Evolutionary conservation across 371 early-diverging fungal genomes (phyloP).

Genomic region (Apophysomyces elegans): DNA sequence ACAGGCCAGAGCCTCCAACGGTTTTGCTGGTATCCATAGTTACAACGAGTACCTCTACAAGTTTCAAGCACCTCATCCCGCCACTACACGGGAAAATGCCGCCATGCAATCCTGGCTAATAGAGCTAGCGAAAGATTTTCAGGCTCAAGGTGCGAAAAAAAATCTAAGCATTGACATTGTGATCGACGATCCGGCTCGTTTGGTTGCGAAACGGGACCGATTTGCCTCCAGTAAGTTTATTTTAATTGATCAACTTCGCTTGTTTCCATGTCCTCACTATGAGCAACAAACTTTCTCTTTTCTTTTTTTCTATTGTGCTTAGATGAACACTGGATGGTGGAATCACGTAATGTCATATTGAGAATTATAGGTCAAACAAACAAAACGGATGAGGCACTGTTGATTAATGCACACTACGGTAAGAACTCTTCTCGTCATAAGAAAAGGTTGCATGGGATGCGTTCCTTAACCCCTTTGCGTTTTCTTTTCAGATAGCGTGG

Average conservation of each 20-base stretch:
- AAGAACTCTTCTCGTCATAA: conserved; percentile 14
- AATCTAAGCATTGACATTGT: conserved; percentile 48
- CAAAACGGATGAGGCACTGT: conserved; percentile 32
- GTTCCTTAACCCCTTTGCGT: background rate
- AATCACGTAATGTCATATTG: conserved; percentile 55
- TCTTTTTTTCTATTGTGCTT: too few relatives aligned
- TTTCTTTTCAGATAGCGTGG: conserved; percentile 59
- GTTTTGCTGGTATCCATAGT: conserved; percentile 39
- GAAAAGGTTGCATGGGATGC: too few relatives aligned
- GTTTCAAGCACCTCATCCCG: conserved; percentile 58
- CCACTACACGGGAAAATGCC: conserved; percentile 53
- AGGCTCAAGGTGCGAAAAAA: conserved; percentile 33
- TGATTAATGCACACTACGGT: conserved; percentile 60
- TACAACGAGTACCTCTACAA: conserved; percentile 54
- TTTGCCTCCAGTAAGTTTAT: conserved; percentile 34
- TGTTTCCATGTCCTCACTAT: background rate
- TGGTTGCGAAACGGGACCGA: conserved; percentile 29
- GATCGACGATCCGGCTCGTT: conserved; percentile 39
- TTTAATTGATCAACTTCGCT: background rate
- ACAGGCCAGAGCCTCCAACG: conserved; percentile 29
- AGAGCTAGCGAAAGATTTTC: conserved; percentile 35
- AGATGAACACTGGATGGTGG: conserved; percentile 53
- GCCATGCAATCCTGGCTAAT: conserved; percentile 39
- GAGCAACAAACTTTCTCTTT: background rate
- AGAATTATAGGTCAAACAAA: conserved; percentile 49